Percentiles rank a stretch among this genome's conserved stretches.
Conservation (phyloP, 2,329 filamentous ascomycete species). For the Colletotrichum sp. region DNA sequence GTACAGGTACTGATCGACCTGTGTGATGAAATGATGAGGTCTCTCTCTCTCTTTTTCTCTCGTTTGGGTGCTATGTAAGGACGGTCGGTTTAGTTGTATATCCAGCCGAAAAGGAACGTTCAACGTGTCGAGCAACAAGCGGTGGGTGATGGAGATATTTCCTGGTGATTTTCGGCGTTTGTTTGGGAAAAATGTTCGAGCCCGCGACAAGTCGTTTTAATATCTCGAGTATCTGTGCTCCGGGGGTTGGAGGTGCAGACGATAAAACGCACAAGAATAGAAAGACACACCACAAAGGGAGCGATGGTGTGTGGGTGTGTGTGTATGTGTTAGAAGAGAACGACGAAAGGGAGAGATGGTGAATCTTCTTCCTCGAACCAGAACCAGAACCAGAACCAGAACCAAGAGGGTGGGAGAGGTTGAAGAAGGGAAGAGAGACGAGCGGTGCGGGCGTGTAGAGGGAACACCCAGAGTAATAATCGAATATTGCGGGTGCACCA, state of each 20-base stretch:
- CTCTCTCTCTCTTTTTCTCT: background rate
- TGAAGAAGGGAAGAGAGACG: background rate
- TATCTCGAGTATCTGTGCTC: background rate
- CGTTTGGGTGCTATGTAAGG: background rate
- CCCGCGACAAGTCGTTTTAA: conserved; percentile 9
- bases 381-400: background rate
- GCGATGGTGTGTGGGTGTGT: background rate
- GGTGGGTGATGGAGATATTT: background rate
- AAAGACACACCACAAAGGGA: conserved; percentile 17
- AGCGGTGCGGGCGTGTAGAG: background rate
- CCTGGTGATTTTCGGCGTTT: background rate
- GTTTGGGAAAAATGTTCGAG: conserved; percentile 7
- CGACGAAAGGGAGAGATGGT: background rate
- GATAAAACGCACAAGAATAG: background rate
- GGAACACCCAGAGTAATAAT: conserved; percentile 9
- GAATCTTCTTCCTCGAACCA: conserved; percentile 5
- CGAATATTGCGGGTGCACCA: conserved; percentile 4
- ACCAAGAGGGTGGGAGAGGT: background rate
- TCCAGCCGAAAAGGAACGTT: conserved; percentile 15
- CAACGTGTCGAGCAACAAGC: conserved; percentile 12
- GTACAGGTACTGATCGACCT: background rate
- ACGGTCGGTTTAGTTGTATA: conserved; percentile 1
- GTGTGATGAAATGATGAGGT: background rate
- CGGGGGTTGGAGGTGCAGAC: background rate
- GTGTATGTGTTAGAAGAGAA: background rate